Evolutionary conservation across 306 rosid species (phyloP), one percentile per base, ranked within the genome.

Genomic region (Acacia confusa): DNA sequence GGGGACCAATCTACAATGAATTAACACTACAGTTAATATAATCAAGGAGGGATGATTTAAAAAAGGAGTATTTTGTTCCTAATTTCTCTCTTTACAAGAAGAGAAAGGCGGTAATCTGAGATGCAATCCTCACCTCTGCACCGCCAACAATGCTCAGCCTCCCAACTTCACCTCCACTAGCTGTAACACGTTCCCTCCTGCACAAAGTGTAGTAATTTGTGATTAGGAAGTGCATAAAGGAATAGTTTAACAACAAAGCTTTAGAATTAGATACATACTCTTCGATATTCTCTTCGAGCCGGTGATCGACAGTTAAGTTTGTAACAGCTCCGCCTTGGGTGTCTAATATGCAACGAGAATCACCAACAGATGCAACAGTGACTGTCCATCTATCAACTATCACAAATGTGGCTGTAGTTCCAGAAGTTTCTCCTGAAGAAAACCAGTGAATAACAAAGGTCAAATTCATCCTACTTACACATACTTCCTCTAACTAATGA

Each of bases 131-230:
- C 87, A 93, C 99, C 94, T 95, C 96, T 27, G 91, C 94, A 70
- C 99, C 97, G 3, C 98, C 99, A 69, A 89, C 86, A 86, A 95
- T 89, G 90, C 97, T 95, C 64, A 93, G 93, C 85, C 99, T 88
- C 84, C 99, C 99, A 50, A 95, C 97, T 87, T 95, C 99, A 34
- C 99, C 99, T 20, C 99, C 99, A 74, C 99, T 95, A 6, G 97
- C 93, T 61, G 98, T 91, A 55, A 95, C 98, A 20, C 98, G 97
- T 81, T 93, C 93, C 85, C 99, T 87, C 90, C 98, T 94, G 87
- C 74, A 72, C 66, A 81, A 30, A 80, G 15, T 32, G 22, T 77
- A 77, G 61, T 68, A 66, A 28, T 79, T 41, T 43, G 57, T 24
- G 22, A 44, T 25, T 52, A 82, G 27, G 25, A 74, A 14, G n/a